A percentile compares a stretch with the other conserved stretches of the same genome.
phyloP scores from a whole-genome alignment of 139 green algal species.

The Coelastrella sp. region DNA sequence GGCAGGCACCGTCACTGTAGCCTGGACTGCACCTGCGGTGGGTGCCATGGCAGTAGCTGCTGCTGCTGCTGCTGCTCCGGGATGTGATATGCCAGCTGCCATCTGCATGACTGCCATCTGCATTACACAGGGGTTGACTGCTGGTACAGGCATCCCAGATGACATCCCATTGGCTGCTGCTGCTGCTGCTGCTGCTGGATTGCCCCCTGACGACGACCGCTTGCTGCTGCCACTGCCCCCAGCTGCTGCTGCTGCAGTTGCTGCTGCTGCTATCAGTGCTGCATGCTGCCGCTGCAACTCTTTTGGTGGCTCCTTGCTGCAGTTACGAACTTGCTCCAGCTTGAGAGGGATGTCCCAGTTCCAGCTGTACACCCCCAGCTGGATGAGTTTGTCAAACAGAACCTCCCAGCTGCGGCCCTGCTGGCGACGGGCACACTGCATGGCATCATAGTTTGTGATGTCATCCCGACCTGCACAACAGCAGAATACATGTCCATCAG shows the following conservation, averaged over 20 bases:
- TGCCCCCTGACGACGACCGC: neutral
- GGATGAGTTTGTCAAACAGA: slow-evolving; percentile 69
- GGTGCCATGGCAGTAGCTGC: neutral
- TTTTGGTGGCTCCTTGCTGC: slow-evolving; percentile 5
- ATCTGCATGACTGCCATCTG: neutral
- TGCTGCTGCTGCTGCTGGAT: neutral
- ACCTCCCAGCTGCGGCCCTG: slow-evolving; percentile 89
- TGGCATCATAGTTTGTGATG: slow-evolving; percentile 71
- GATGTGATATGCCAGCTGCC: neutral
- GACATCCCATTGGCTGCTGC: neutral
- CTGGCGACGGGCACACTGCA: slow-evolving; percentile 77
- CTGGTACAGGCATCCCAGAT: neutral
- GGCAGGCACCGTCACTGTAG: neutral
- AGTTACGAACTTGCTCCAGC: slow-evolving; percentile 16
- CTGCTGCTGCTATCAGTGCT: slow-evolving; percentile 18
- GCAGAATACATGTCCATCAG: slow-evolving; percentile 71
- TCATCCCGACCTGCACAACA: slow-evolving; percentile 61
- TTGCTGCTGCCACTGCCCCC: neutral
- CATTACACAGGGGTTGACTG: neutral
- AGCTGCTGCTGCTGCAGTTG: neutral
- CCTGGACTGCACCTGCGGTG: neutral
- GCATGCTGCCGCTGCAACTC: slow-evolving; percentile 28
- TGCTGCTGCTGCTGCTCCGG: neutral
- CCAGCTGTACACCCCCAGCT: slow-evolving; percentile 60
- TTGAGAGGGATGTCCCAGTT: slow-evolving; percentile 40